Evolutionary conservation across 2,329 filamentous ascomycete species (phyloP).

Genomic region (Diaporthe vaccinii): DNA sequence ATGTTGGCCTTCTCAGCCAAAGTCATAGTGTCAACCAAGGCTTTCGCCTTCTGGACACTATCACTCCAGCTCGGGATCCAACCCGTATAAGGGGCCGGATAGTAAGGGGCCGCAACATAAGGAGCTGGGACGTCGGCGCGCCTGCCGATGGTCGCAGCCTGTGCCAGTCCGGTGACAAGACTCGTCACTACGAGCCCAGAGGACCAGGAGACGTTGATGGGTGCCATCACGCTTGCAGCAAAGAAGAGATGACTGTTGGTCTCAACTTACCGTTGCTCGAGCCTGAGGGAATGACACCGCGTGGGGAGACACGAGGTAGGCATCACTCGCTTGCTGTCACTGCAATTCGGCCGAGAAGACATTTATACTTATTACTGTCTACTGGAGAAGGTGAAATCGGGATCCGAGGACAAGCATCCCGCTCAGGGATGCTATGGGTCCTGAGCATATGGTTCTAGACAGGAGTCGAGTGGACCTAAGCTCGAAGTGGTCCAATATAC

Average conservation of each 20-base stretch:
- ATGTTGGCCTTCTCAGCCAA: constrained; percentile 86
- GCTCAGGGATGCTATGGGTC: constrained; percentile 7
- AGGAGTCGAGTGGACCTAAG: constrained; percentile 18
- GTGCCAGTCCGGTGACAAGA: constrained; percentile 41
- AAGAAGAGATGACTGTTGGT: constrained; percentile 26
- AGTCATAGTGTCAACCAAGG: constrained; percentile 80
- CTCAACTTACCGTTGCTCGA: constrained; percentile 25
- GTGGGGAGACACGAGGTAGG: constrained; percentile 18
- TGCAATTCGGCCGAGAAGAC: constrained; percentile 31
- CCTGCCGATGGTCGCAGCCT: constrained; percentile 44
- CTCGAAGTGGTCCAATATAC: constrained; percentile 1
- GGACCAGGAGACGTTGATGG: constrained; percentile 5
- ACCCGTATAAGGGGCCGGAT: constrained; percentile 79
- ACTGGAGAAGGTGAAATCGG: constrained; percentile 24
- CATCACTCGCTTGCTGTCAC: constrained; percentile 1
- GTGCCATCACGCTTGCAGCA: constrained; percentile 34
- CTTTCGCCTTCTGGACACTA: constrained; percentile 78
- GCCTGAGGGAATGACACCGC: constrained; percentile 1
- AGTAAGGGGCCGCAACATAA: constrained; percentile 72
- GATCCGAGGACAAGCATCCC: constrained; percentile 13
- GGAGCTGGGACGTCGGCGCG: constrained; percentile 48
- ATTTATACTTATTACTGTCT: constrained; percentile 22
- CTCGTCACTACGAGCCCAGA: constrained; percentile 26
- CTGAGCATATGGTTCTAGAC: constrained; percentile 9
- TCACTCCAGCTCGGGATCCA: constrained; percentile 77